Conservation (phyloP, 108 stramenopile genomes). For the Cyclotella choctawhatcheeana region DNA sequence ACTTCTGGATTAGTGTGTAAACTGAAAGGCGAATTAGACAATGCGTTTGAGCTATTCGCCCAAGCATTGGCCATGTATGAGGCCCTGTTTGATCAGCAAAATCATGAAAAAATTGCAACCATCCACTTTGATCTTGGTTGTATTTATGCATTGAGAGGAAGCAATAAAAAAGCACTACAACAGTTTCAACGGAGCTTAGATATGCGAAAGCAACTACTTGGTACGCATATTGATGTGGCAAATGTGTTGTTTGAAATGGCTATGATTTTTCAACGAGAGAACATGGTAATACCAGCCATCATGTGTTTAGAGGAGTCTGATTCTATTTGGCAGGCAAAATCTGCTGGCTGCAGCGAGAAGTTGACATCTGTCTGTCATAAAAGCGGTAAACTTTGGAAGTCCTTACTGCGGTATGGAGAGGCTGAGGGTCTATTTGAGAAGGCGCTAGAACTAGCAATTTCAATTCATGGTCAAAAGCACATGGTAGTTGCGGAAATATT, state of each 20-base stretch:
- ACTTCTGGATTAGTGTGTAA: slow-evolving; percentile 48
- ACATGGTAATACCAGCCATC: slow-evolving; percentile 63
- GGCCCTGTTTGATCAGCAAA: slow-evolving; percentile 28
- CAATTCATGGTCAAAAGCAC: slow-evolving; percentile 70
- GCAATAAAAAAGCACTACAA: slow-evolving; percentile 67
- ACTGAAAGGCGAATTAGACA: slow-evolving; percentile 35
- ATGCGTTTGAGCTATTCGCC: slow-evolving; percentile 38
- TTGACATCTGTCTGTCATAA: slow-evolving; percentile 54
- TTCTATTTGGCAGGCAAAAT: slow-evolving; percentile 71
- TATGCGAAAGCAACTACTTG: slow-evolving; percentile 70
- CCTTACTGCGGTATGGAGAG: slow-evolving; percentile 57
- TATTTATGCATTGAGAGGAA: slow-evolving; percentile 60
- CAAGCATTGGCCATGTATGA: slow-evolving; percentile 53
- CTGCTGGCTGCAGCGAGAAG: slow-evolving; percentile 73
- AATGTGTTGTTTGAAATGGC: slow-evolving; percentile 81
- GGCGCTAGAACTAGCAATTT: slow-evolving; percentile 64
- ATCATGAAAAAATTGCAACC: slow-evolving; percentile 48
- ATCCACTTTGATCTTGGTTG: slow-evolving; percentile 70
- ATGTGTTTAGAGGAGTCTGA: slow-evolving; percentile 78
- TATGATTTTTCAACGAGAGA: slow-evolving; percentile 19
- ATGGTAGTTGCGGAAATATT: slow-evolving; percentile 71
- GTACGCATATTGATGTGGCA: slow-evolving; percentile 84
- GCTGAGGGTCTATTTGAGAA: slow-evolving; percentile 72
- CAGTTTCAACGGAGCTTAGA: slow-evolving; percentile 72
- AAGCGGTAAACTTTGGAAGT: slow-evolving; percentile 74